Percentiles rank a stretch among this genome's conserved stretches.
These are phyloP conservation scores for Pneumocystis murina DNA, from an alignment of 1,139 yeast genomes.

Conservation along the genomic window DNA sequence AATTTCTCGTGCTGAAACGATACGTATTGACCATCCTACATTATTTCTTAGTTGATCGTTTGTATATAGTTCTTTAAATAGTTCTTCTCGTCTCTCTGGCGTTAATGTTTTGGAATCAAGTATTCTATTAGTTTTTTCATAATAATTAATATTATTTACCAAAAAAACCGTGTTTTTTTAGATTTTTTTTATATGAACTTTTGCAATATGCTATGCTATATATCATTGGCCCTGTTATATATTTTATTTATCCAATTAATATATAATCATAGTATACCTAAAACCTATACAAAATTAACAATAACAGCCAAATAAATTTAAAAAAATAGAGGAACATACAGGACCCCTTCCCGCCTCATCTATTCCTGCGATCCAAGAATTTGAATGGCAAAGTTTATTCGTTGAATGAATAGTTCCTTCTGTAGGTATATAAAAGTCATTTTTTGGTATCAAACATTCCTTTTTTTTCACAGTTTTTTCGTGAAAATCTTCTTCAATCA, in stretches of 20 bases:
- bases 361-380: constrained; percentile 53
- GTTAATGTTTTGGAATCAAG: constrained; percentile 56
- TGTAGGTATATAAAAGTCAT: neutral
- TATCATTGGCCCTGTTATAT: constrained; percentile 69
- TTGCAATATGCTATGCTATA: constrained; percentile 75
- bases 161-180: constrained; percentile 61
- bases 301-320: constrained; percentile 22
- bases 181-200: constrained; percentile 38
- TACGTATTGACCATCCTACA: constrained; percentile 79
- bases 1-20: constrained; percentile 77
- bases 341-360: constrained; percentile 99
- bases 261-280: neutral
- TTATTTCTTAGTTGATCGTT: constrained; percentile 36
- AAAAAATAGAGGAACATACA: constrained; percentile 26
- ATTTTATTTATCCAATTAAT: neutral
- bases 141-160: constrained; percentile 28
- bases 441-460: neutral
- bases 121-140: neutral
- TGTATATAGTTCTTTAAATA: constrained; percentile 45
- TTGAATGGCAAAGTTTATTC: neutral
- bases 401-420: neutral
- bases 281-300: neutral
- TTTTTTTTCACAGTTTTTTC: neutral
- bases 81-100: constrained; percentile 48
- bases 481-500: neutral